Conservation (phyloP, 2,329 filamentous ascomycete species). For the Fusarium nisikadoi region DNA sequence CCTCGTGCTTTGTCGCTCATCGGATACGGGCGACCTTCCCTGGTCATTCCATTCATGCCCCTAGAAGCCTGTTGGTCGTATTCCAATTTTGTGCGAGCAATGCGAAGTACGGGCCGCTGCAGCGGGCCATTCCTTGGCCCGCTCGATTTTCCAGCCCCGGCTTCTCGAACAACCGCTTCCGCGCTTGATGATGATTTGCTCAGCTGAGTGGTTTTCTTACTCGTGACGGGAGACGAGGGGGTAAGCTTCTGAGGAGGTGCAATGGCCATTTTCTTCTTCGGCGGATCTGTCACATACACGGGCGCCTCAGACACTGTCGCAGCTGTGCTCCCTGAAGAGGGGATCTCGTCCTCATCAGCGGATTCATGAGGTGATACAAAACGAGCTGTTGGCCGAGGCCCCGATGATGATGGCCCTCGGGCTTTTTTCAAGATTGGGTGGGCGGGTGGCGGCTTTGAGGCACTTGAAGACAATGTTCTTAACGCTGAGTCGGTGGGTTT, state of each 20-base stretch:
- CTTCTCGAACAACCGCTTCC: conserved; percentile 47
- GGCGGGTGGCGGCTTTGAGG: conserved; percentile 58
- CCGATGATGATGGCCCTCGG: conserved; percentile 62
- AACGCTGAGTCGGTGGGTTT: conserved; percentile 38
- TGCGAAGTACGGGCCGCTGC: conserved; percentile 43
- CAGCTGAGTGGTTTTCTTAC: conserved; percentile 58
- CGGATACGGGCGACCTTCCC: conserved; percentile 6
- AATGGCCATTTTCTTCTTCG: conserved; percentile 43
- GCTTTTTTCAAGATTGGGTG: conserved; percentile 71
- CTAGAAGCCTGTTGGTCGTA: neutral
- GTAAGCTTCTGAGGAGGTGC: conserved; percentile 54
- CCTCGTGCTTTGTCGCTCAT: conserved; percentile 60
- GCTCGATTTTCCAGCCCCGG: conserved; percentile 31
- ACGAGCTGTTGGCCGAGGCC: conserved; percentile 68
- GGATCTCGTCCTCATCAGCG: conserved; percentile 55
- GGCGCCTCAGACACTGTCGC: conserved; percentile 47
- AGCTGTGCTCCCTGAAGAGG: conserved; percentile 55
- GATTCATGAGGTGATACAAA: conserved; percentile 66
- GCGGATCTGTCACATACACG: conserved; percentile 41
- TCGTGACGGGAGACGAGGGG: conserved; percentile 55
- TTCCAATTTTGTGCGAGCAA: conserved; percentile 41
- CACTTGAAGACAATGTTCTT: conserved; percentile 52
- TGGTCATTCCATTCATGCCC: conserved; percentile 7
- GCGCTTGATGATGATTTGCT: conserved; percentile 52
- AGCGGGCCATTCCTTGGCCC: conserved; percentile 39